Conservation (phyloP, 73 alveolate species). For the Paramecium tetraurelia region DNA sequence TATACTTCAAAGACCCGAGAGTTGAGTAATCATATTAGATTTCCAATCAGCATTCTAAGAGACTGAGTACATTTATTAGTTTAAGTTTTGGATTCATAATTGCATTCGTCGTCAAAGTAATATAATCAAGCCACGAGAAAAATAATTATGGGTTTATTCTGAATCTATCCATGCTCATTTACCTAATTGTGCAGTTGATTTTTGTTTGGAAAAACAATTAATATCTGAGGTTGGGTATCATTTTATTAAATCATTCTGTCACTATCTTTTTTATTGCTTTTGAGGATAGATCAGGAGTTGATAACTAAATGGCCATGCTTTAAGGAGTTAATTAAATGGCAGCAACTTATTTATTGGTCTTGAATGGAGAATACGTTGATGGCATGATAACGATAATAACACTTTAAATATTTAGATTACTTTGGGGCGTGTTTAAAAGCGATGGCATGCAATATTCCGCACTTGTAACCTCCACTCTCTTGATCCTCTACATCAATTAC, state of each 20-base stretch:
- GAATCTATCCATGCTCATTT: neutral
- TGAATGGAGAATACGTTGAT: slow-evolving; percentile 9
- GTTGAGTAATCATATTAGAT: neutral
- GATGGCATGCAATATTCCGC: neutral
- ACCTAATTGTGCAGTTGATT: neutral
- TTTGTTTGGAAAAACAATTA: neutral
- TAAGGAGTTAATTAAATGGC: neutral
- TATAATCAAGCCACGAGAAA: neutral
- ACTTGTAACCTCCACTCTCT: neutral
- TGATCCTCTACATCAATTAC: neutral
- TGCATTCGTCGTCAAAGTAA: neutral
- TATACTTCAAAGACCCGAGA: neutral
- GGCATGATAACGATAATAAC: neutral
- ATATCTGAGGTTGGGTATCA: neutral
- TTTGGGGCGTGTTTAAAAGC: neutral
- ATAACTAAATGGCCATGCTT: neutral
- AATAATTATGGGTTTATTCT: neutral
- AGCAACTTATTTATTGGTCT: neutral
- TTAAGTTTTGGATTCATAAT: neutral
- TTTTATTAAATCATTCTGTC: neutral
- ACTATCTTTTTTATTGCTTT: slow-evolving; percentile 15
- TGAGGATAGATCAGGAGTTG: neutral
- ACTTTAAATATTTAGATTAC: neutral
- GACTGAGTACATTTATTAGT: neutral
- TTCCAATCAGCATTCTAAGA: neutral